Conservation (phyloP, 495 filamentous ascomycete genomes). For the Cudoniella acicularis region DNA sequence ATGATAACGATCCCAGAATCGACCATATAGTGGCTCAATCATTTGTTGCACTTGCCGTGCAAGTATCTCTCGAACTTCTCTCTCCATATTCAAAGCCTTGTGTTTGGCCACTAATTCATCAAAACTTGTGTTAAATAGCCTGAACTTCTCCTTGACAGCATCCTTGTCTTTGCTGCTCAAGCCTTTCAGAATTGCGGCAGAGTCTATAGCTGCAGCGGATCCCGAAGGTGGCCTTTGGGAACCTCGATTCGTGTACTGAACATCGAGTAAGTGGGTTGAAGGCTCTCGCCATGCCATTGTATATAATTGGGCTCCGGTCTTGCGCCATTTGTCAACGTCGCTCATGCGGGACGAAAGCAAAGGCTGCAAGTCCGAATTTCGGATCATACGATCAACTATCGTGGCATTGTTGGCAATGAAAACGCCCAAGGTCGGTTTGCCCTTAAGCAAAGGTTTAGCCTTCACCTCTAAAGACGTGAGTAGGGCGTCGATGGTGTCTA, state of each 20-base stretch:
- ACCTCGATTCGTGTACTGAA: conserved; percentile 79
- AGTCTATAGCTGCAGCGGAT: conserved; percentile 60
- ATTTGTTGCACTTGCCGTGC: conserved; percentile 80
- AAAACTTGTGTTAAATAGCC: conserved; percentile 82
- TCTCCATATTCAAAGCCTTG: conserved; percentile 77
- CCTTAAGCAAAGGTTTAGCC: conserved; percentile 67
- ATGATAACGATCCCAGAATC: conserved; percentile 97
- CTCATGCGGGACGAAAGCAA: conserved; percentile 63
- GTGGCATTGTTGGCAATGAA: conserved; percentile 88
- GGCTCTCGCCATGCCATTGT: conserved; percentile 86
- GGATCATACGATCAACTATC: conserved; percentile 82
- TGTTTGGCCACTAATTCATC: conserved; percentile 82
- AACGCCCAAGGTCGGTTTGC: conserved; percentile 75
- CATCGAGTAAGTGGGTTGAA: conserved; percentile 80
- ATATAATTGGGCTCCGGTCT: conserved; percentile 78
- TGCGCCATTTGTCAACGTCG: conserved; percentile 77
- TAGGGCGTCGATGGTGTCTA: conserved; percentile 32
- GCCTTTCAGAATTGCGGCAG: conserved; percentile 74
- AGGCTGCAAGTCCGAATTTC: conserved; percentile 69
- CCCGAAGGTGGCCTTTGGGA: conserved; percentile 62
- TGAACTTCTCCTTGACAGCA: conserved; percentile 91
- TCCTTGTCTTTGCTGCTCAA: conserved; percentile 88
- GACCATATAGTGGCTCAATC: conserved; percentile 88
- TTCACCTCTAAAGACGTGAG: conserved; percentile 76
- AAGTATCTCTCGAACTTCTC: conserved; percentile 76